phyloP scores from a whole-genome alignment of 2,329 filamentous ascomycete genomes.

The Myriosclerotinia duriaeana region DNA sequence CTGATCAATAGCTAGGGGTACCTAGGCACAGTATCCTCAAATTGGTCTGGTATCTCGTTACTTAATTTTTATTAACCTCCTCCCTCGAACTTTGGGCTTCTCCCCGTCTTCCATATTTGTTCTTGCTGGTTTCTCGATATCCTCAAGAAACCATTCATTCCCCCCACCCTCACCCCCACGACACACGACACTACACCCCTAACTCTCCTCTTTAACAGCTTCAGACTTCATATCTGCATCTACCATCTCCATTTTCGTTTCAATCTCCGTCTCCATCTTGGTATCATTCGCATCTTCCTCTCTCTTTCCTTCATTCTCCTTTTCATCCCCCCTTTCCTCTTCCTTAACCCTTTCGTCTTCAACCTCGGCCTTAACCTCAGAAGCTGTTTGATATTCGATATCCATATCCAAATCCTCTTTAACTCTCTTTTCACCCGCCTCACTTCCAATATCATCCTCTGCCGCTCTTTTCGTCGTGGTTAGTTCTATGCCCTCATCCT shows the following conservation, averaged over 20 bases:
- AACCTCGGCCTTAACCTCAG: not conserved
- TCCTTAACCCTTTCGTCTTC: not conserved
- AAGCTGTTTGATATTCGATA: not conserved
- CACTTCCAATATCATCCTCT: constrained; percentile 46
- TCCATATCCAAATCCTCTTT: constrained; percentile 14
- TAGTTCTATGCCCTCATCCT: constrained; percentile 29
- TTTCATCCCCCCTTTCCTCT: not conserved
- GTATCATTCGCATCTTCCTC: not conserved
- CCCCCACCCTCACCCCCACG: not conserved
- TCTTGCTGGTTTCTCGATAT: not conserved
- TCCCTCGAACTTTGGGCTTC: not conserved
- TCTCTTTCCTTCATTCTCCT: not conserved
- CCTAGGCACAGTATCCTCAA: not conserved
- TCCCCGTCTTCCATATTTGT: not conserved
- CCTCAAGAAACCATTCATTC: not conserved
- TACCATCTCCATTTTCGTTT: constrained; percentile 16
- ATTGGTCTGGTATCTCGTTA: not conserved
- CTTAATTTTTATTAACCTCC: not conserved
- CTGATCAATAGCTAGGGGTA: not conserved
- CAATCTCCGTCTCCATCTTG: not conserved
- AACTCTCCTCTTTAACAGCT: constrained; percentile 25
- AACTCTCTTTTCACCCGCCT: constrained; percentile 23
- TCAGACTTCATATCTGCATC: constrained; percentile 31
- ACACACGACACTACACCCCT: not conserved
- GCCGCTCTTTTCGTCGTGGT: constrained; percentile 57